Evolutionary conservation across 805 yeast genomes (phyloP), one percentile per base, ranked within the genome.

Genomic region (Candida hispaniensis): DNA sequence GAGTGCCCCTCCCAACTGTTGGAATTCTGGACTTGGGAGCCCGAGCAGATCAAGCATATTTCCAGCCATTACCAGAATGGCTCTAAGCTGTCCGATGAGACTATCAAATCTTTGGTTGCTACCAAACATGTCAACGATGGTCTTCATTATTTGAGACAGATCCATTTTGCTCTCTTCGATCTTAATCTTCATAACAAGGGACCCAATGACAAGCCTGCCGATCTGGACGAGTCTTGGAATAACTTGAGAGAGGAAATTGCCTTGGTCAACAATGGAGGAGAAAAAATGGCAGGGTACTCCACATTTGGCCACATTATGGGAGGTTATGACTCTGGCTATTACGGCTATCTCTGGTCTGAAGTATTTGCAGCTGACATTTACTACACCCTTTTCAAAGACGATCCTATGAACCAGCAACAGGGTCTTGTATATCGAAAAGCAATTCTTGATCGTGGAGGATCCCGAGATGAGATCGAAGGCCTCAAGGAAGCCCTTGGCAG

Each of bases 1-100:
- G 94, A 82, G 56, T 81, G 88, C 40, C 94, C 94, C 16, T 81
- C 93, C 2, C 94, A 82, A 59, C 71, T 82, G 75, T 63, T 82
- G 47, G 94, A 82, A 56, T 79, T 73, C 55, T 82, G 91, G 82
- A 77, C 86, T 21, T 82, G 94, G 93, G 69, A 75, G 36, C 65
- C 65, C 36, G 59, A 65, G 23, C 75, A 73, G 54, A 61, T 82
- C 44, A 66, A 62, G 46, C 50, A 53, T 7, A 57, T 82, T 35
- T 75, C 88, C 0, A 63, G 69, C 13, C 94, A 82, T 54, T 80
- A 77, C 53, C 34, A 55, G 24, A 60, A 67, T 38, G 63, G 75
- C 5, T 71, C 69, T 48, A 60, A 67, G 22, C 66, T 82, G 21
- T 66, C 70, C 14, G 76, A 73, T 35, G 65, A 61, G 4, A 56